A percentile compares a stretch with the other conserved stretches of the same genome.
Evolutionary conservation across 129 eudicot species (phyloP).

Genomic region (Cynara cardunculus): DNA sequence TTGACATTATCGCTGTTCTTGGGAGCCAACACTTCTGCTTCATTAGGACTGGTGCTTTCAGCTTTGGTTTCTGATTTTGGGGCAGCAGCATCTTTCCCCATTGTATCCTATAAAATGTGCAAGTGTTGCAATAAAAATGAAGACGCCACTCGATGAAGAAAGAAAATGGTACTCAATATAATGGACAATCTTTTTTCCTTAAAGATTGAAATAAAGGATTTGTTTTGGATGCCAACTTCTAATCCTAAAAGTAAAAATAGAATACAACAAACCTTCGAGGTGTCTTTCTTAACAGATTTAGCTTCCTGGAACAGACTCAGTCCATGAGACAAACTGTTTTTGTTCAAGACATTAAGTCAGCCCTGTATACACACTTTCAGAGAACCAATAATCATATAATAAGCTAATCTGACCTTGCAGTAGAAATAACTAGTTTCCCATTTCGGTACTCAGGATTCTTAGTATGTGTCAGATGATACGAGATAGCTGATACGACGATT

Average conservation of each 20-base stretch:
- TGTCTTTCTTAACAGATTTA: constrained; percentile 49
- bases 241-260: not conserved
- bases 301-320: constrained; percentile 86
- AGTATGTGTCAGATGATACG: constrained; percentile 73
- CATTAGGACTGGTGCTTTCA: constrained; percentile 35
- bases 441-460: constrained; percentile 78
- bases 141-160: not conserved
- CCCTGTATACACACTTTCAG: not conserved
- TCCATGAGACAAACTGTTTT: constrained; percentile 85
- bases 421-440: constrained; percentile 82
- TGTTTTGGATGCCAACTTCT: not conserved
- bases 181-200: not conserved
- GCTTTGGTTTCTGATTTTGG: constrained; percentile 50
- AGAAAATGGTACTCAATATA: not conserved
- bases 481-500: constrained; percentile 88
- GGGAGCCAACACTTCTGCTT: constrained; percentile 36
- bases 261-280: constrained; percentile 53
- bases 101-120: constrained; percentile 25
- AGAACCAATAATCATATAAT: not conserved
- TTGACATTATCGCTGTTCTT: constrained; percentile 39
- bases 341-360: constrained; percentile 22
- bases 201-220: not conserved
- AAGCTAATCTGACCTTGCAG: constrained; percentile 48
- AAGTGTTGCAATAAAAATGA: not conserved
- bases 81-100: constrained; percentile 28